Evolutionary conservation across 2,329 filamentous ascomycete species (phyloP).

Genomic region (Alternaria conjuncta): DNA sequence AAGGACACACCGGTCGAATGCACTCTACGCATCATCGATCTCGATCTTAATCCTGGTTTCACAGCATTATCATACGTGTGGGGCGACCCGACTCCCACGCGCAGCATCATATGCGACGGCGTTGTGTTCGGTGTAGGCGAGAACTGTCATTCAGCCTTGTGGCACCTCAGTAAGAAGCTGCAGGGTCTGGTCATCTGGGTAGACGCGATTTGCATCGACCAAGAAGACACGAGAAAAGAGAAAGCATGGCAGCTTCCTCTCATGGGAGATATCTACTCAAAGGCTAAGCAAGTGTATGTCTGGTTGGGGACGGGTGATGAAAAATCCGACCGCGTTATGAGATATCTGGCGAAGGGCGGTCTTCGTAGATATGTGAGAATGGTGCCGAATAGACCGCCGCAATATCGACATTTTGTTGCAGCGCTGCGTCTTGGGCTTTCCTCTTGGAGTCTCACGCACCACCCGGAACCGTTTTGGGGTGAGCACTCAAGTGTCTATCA

Average conservation of each 20-base stretch:
- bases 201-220: background rate
- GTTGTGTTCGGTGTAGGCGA: background rate
- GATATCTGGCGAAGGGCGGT: background rate
- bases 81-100: background rate
- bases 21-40: background rate
- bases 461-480: background rate
- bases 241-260: background rate
- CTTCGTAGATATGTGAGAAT: background rate
- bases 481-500: accelerated
- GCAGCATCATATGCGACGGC: background rate
- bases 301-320: background rate
- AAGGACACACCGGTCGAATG: background rate
- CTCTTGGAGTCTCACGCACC: background rate
- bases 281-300: background rate
- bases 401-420: background rate
- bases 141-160: background rate
- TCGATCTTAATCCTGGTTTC: background rate
- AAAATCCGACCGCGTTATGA: background rate
- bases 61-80: background rate
- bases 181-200: background rate
- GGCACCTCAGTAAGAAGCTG: background rate
- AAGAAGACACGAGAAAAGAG: background rate
- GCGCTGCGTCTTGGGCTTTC: background rate
- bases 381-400: background rate
- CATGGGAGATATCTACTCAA: background rate